Evolutionary conservation across 2,329 filamentous ascomycete genomes (phyloP).

Genomic region (Tolypocladium tropicale): DNA sequence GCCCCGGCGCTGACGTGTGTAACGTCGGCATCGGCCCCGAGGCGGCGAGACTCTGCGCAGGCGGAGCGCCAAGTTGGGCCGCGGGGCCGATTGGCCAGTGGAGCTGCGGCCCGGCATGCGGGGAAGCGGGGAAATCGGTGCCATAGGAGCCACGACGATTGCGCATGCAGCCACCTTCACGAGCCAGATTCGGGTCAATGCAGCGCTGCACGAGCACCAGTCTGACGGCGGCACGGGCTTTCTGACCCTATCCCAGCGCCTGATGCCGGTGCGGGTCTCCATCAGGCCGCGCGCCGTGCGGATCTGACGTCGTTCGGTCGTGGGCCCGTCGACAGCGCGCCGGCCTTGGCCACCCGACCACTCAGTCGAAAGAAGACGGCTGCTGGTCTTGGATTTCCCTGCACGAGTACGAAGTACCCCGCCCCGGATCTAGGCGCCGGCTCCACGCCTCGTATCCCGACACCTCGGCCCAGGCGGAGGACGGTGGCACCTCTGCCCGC

Average conservation of each 20-base stretch:
- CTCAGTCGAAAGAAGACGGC: not conserved
- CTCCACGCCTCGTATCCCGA: not conserved
- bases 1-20: not conserved
- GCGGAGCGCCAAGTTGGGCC: not conserved
- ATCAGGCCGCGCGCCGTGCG: not conserved
- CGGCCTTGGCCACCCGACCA: not conserved
- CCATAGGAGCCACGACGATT: too few relatives aligned
- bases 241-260: not conserved
- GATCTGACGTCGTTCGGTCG: too few relatives aligned
- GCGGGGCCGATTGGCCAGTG: not conserved
- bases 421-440: not conserved
- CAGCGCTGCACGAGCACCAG: too few relatives aligned
- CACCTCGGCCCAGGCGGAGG: not conserved
- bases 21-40: not conserved
- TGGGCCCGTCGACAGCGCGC: too few relatives aligned
- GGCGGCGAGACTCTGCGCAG: not conserved
- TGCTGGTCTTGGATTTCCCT: too few relatives aligned
- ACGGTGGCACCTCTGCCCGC: too few relatives aligned
- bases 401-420: too few relatives aligned
- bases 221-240: too few relatives aligned
- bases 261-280: not conserved
- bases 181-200: too few relatives aligned
- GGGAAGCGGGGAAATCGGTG: too few relatives aligned
- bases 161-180: too few relatives aligned
- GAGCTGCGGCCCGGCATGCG: not conserved